These are phyloP conservation scores for Cystoderma amianthinum DNA, from an alignment of 768 basidiomycete genomes.

Conservation along the genomic window DNA sequence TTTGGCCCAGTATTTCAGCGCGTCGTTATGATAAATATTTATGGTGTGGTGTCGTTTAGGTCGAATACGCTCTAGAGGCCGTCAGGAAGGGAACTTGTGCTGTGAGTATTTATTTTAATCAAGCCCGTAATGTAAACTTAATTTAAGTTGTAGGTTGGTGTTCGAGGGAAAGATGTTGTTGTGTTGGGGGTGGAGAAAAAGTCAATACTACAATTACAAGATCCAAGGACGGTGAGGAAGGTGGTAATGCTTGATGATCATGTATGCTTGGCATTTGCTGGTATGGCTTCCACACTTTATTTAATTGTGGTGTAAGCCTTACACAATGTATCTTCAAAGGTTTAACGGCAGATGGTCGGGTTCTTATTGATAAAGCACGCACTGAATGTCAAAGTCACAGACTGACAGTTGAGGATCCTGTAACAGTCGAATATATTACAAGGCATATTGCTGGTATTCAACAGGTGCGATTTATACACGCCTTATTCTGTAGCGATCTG, in stretches of 20 bases:
- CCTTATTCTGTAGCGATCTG: not conserved
- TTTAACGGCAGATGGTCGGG: slow-evolving; percentile 94
- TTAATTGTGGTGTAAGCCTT: not conserved
- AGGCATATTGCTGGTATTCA: slow-evolving; percentile 98
- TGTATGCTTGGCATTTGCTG: slow-evolving; percentile 94
- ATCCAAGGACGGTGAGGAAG: slow-evolving; percentile 95
- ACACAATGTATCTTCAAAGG: slow-evolving; percentile 40
- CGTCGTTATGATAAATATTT: slow-evolving; percentile 8
- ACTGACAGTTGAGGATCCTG: slow-evolving; percentile 95
- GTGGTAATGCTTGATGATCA: slow-evolving; percentile 99
- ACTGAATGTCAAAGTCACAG: slow-evolving; percentile 98
- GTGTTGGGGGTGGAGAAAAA: slow-evolving; percentile 99
- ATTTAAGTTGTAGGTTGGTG: slow-evolving; percentile 65
- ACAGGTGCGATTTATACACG: slow-evolving; percentile 51
- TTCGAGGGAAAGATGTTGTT: slow-evolving; percentile 90
- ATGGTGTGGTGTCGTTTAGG: slow-evolving; percentile 39
- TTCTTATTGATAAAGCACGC: slow-evolving; percentile 96
- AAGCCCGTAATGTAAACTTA: slow-evolving; percentile 1
- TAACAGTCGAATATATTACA: slow-evolving; percentile 97
- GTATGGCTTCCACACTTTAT: no score
- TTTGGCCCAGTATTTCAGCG: slow-evolving; percentile 20
- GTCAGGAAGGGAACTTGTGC: slow-evolving; percentile 97
- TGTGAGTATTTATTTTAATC: slow-evolving; percentile 36
- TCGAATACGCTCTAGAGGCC: slow-evolving; percentile 98
- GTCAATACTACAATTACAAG: slow-evolving; percentile 93